phyloP scores from a whole-genome alignment of 148 eudicot species.

The Amaranthus cruentus region DNA sequence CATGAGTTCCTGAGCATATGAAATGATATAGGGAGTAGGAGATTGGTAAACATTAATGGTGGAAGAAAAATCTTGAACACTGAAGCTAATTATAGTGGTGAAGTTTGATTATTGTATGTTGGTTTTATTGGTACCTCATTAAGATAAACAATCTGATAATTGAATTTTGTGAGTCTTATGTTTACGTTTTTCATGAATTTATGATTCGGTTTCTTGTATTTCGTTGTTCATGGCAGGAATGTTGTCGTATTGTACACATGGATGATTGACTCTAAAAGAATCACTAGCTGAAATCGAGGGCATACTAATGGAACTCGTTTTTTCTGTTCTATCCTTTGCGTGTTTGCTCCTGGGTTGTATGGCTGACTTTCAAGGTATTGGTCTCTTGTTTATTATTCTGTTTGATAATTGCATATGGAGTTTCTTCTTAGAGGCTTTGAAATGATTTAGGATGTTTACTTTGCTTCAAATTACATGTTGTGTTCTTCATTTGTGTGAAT shows the following conservation, averaged over 20 bases:
- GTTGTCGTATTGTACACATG: slow-evolving; percentile 1
- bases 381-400: background rate
- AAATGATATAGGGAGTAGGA: background rate
- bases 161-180: background rate
- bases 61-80: background rate
- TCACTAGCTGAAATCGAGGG: slow-evolving; percentile 4
- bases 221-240: slow-evolving; percentile 25
- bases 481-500: background rate
- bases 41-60: background rate
- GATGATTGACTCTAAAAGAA: slow-evolving; percentile 8
- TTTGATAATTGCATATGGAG: background rate
- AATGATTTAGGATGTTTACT: background rate
- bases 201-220: background rate
- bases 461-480: background rate
- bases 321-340: slow-evolving; percentile 34
- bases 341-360: slow-evolving; percentile 34
- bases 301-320: slow-evolving; percentile 37
- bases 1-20: background rate
- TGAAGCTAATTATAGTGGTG: background rate
- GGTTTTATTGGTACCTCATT: background rate
- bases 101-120: background rate
- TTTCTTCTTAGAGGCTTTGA: background rate
- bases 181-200: background rate
- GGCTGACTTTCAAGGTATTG: slow-evolving; percentile 68
- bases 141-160: background rate